Percentiles rank a stretch among this genome's conserved stretches.
These are phyloP conservation scores for Podospora pseudocomata DNA, from an alignment of 495 filamentous ascomycete genomes.

Conservation along the genomic window DNA sequence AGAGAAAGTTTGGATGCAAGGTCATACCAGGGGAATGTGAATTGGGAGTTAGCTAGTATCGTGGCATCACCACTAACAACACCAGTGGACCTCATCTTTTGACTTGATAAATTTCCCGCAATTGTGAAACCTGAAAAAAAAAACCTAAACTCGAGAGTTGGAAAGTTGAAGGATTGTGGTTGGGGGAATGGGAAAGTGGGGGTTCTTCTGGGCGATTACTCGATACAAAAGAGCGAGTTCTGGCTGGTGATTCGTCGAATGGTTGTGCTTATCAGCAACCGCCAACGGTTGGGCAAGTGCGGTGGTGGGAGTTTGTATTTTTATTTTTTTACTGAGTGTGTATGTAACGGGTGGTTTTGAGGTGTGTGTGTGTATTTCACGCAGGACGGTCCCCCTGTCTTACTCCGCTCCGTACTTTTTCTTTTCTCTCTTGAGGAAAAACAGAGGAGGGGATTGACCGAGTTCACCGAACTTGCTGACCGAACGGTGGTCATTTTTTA, in stretches of 20 bases:
- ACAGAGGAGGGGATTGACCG: neutral
- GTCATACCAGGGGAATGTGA: neutral
- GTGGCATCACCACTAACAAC: too few relatives aligned
- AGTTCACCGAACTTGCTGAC: neutral
- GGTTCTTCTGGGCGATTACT: neutral
- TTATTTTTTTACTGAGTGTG: neutral
- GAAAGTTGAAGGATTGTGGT: neutral
- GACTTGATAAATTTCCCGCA: neutral
- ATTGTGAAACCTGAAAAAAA: neutral
- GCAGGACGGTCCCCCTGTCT: neutral
- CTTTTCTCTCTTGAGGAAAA: neutral
- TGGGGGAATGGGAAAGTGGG: neutral
- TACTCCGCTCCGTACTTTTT: neutral
- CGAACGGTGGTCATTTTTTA: neutral
- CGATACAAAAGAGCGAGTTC: neutral
- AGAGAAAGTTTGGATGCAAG: neutral
- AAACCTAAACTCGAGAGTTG: neutral
- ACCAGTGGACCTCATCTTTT: neutral
- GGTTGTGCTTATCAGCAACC: conserved; percentile 10
- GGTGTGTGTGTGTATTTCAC: neutral
- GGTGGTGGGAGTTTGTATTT: neutral
- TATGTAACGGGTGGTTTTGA: neutral
- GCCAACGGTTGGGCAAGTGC: too few relatives aligned
- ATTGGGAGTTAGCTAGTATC: too few relatives aligned
- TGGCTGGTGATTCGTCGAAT: conserved; percentile 9